Evolutionary conservation across 2,329 filamentous ascomycete genomes (phyloP), one percentile per base, ranked within the genome.

Genomic region (Metarhizium humberi): DNA sequence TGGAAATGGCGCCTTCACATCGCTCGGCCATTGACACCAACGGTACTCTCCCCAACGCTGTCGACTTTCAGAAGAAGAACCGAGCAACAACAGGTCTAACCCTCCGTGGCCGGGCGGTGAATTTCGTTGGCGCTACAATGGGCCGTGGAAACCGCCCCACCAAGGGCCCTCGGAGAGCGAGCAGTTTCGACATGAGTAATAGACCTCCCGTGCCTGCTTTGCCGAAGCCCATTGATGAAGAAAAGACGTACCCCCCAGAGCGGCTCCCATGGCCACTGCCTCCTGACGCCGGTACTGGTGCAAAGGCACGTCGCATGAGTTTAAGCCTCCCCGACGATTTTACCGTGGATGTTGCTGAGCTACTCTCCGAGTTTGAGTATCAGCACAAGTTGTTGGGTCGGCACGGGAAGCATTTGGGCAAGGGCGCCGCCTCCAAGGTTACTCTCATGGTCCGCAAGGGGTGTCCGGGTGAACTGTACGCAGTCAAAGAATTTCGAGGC

Each of bases 401-500:
- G 46, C 81, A 88, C 63, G 85, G 87, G 43, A 90, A 87, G 71
- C 80, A 86, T 58, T 75, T 95, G 6, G 91, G 90, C 58, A 89
- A 88, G 70, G 91, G 91, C 46, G 87, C 88, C 11, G 92, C 88
- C 6, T 90, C 89, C 47, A 87, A 88, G 61, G 90, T 95, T 29
- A 88, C 84, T 38, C 78, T 92, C 57, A 94, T 95, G 88, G 78
- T 77, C 56, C 81, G 85, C 59, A 90, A 86, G 67, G 85, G 84
- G 36, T 79, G 73, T 56, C 73, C 78, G 5, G 76, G 75, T 43
- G 85, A 90, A 64, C 71, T 90, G 7, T 92, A 87, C 61, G 91
- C 91, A 0, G 90, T 95, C 62, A 96, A 96, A 73, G 88, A 94
- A 65, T 95, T 95, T 68, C 84, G 90, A 11, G 80, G 82, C 60